Conservation (phyloP, 352 stramenopile genomes). For the Phytopythium cucurbitacearum region DNA sequence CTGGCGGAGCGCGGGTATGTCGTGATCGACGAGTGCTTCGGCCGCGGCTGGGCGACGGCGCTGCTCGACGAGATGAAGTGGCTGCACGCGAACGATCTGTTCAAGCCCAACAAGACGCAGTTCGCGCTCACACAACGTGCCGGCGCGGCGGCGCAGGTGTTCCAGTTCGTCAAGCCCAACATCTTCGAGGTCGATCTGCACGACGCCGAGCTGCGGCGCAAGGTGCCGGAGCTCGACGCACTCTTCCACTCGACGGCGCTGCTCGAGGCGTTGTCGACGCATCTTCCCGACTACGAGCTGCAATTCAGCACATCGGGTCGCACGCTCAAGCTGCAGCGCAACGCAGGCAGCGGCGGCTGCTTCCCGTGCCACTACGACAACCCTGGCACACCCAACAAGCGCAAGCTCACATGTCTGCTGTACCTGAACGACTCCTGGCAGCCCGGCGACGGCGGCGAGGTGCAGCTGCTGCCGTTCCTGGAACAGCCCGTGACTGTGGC, state of each 20-base stretch:
- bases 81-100: conserved; percentile 42
- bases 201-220: conserved; percentile 41
- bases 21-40: conserved; percentile 71
- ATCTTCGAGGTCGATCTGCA: conserved; percentile 84
- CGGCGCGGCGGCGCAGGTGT: conserved; percentile 18
- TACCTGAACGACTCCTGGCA: conserved; percentile 78
- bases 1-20: conserved; percentile 50
- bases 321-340: conserved; percentile 79
- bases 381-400: conserved; percentile 66
- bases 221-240: conserved; percentile 59
- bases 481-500: conserved; percentile 46
- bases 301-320: conserved; percentile 52
- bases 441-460: conserved; percentile 58
- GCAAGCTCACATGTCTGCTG: conserved; percentile 73
- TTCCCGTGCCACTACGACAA: conserved; percentile 87
- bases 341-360: conserved; percentile 63
- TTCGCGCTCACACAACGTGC: conserved; percentile 53
- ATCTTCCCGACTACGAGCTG: conserved; percentile 54
- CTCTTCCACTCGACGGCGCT: conserved; percentile 61
- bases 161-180: conserved; percentile 76
- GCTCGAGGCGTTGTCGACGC: conserved; percentile 36
- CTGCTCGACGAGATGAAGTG: conserved; percentile 66
- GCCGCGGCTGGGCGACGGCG: conserved; percentile 40
- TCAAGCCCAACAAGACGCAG: conserved; percentile 81
- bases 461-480: conserved; percentile 77